Base-by-base conservation (phyloP, 148 eudicot genomes). In the Rhododendron kiyosumense region DNA sequence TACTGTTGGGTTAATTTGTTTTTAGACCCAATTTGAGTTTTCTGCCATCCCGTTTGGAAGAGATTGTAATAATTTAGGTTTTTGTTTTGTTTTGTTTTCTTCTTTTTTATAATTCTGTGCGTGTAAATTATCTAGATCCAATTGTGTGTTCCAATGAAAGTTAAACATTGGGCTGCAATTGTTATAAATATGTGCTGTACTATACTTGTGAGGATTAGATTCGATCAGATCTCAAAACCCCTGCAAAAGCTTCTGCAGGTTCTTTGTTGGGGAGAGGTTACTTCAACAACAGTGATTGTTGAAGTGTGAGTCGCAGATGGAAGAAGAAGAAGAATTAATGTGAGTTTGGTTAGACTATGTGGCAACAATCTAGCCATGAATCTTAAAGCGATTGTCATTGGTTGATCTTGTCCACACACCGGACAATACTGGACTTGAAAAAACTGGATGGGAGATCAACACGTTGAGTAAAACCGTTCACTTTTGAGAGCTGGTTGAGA, bases 121-220 rank as follows among this genome's bases (percentile, higher is more conserved):
- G 36, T 69, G 13, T 67, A 26, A 3, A 5, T 77, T 63, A 46
- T 84, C 79, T 84, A 82, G 82, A 65, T 89, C 86, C 75, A 51
- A 52, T 51, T 80, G 84, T 84, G 81, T 71, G 71, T 63, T 75
- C 52, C 48, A 78, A 45, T 81, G 57, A 28, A 36, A 18, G 28
- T 36, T 20, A 24, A 36, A 84, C 51, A 28, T 30, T 49, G 75
- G 84, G 81, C 85, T 84, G 86, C 87, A 86, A 86, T 78, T 81
- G 85, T 51, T 46, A 49, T 80, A 59, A 86, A 86, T 74, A 49
- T 57, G 28, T n/a, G n/a, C n/a, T n/a, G n/a, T 73, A 8, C 38
- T 2, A 36, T 36, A 78, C 26, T 41, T 78, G n/a, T 41, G 49
- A 22, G 28, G 45, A 13, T 15, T 34, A 74, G 79, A 36, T 75